Evolutionary conservation across 2,329 filamentous ascomycete species (phyloP).

Genomic region (Colletotrichum sojae): DNA sequence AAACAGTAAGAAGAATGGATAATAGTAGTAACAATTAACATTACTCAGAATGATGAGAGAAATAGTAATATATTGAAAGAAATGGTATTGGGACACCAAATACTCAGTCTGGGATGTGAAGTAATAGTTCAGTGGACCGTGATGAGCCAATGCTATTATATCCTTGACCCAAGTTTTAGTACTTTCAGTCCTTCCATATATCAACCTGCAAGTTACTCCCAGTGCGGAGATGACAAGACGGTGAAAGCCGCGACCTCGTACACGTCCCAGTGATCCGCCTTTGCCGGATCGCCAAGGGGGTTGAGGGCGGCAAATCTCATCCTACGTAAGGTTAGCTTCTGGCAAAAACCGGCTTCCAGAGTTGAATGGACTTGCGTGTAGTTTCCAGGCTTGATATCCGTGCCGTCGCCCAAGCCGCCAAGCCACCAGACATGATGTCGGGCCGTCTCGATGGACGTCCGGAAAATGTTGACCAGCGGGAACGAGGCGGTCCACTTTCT

Average conservation of each 20-base stretch:
- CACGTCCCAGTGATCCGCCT: conserved; percentile 36
- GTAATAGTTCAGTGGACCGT: no score
- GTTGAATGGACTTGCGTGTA: conserved; percentile 46
- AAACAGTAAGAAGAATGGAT: no score
- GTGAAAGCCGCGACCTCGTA: conserved; percentile 10
- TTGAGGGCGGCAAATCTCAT: conserved; percentile 25
- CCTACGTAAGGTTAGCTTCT: background rate
- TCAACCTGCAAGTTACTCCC: background rate
- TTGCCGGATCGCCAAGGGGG: conserved; percentile 16
- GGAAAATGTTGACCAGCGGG: conserved; percentile 46
- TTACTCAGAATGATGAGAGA: no score
- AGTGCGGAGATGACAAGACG: conserved; percentile 9
- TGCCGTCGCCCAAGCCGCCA: conserved; percentile 58
- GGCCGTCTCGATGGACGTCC: conserved; percentile 10
- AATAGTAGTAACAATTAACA: no score
- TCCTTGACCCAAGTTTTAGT: no score
- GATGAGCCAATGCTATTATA: no score
- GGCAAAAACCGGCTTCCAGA: no score
- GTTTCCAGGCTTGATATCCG: conserved; percentile 55
- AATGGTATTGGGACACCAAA: no score
- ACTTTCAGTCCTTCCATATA: no score
- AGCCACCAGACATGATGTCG: conserved; percentile 57
- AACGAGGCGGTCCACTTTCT: conserved; percentile 9
- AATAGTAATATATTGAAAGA: no score
- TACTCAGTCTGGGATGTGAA: no score